Base-by-base conservation (phyloP, 768 basidiomycete genomes). In the Mycena amicta region DNA sequence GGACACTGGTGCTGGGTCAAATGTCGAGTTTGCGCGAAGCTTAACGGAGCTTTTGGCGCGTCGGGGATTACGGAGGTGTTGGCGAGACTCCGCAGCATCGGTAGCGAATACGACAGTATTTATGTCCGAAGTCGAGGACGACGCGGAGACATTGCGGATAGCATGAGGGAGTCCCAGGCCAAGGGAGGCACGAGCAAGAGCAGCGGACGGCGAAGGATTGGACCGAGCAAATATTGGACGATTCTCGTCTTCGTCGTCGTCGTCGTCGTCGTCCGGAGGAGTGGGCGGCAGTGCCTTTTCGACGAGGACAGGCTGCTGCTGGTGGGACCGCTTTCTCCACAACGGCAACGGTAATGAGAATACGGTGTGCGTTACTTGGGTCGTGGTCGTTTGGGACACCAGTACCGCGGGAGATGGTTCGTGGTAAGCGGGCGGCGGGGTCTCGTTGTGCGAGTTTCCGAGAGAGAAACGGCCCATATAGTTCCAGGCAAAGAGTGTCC, bases 131-230 rank as follows among this genome's bases (percentile, higher is more conserved):
- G 75, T 68, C 29, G 79, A 74, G 25, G 81, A 74, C 29, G 80
- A 73, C 8, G 76, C 66, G 23, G 78, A 71, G 52, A 73, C 66
- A 41, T 68, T 68, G 20, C 84, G 80, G 55, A 83, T 73, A 50
- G 80, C 75, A 63, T 81, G 83, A 40, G 86, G 79, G 29, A 87
- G 74, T 47, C 87, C 84, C 26, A 89, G 67, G 29, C 85, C 86
- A 27, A 87, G 67, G 2, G 82, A 75, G 28, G 88, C 81, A 40
- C 84, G 86, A 20, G 82, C 81, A 22, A 84, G 73, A 30, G 81
- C 79, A 27, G 77, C 58, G 12, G 75, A 70, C 31, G 67, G 71
- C 15, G 67, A 64, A 27, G 52, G 55, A 61, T 59, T 58, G 40
- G 57, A 51, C 2, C 30, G 50, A 16, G 57, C 61, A 39, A 62